Conservation (phyloP, 345 rosid genomes). For the Moricandia arvensis region DNA sequence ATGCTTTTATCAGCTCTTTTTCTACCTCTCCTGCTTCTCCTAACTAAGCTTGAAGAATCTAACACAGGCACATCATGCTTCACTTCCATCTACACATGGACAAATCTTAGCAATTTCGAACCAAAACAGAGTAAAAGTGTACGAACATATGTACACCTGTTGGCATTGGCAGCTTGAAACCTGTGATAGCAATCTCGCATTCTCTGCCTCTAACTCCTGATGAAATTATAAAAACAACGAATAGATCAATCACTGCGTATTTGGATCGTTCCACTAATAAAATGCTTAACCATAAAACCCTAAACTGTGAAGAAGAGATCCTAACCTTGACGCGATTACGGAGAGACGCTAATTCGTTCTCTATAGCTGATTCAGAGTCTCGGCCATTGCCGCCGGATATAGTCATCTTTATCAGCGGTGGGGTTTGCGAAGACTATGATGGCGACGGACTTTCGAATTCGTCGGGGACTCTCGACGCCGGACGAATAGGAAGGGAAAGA, state of each 20-base stretch:
- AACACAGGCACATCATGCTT: constrained; percentile 28
- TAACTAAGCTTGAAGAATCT: constrained; percentile 22
- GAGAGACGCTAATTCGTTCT: constrained; percentile 39
- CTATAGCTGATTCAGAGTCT: constrained; percentile 24
- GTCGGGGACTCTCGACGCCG: background rate
- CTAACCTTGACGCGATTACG: constrained; percentile 49
- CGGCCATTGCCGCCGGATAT: constrained; percentile 25
- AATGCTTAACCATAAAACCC: background rate
- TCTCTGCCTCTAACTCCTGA: constrained; percentile 69
- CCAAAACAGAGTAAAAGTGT: background rate
- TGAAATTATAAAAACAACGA: background rate
- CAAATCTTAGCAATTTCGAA: background rate
- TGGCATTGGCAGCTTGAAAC: constrained; percentile 55
- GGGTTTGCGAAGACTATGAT: background rate
- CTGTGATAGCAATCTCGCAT: constrained; percentile 47
- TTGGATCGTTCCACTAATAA: background rate
- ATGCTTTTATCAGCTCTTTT: constrained; percentile 22
- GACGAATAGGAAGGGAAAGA: background rate
- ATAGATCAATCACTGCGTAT: background rate
- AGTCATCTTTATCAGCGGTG: constrained; percentile 4
- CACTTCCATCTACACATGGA: constrained; percentile 36
- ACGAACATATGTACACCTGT: constrained; percentile 42
- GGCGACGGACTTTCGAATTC: background rate
- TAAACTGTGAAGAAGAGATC: constrained; percentile 3
- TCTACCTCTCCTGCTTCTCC: constrained; percentile 32